These are phyloP conservation scores for Fagopyrum tataricum DNA, from an alignment of 148 eudicot species.

Conservation along the genomic window DNA sequence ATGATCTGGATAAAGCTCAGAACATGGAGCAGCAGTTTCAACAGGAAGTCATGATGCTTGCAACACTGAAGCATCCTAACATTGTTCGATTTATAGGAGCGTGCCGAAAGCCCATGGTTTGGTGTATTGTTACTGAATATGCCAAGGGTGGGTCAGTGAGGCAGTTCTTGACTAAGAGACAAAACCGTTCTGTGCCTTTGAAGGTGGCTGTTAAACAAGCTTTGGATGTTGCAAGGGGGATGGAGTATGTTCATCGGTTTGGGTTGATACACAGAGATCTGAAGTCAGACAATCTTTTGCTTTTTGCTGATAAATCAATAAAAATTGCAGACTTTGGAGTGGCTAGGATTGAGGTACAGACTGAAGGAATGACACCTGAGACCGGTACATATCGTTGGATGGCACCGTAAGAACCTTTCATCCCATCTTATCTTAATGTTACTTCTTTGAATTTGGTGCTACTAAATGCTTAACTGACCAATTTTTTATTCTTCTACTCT, in stretches of 20 bases:
- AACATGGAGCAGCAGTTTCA: constrained; percentile 98
- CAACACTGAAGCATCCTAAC: constrained; percentile 81
- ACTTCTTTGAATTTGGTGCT: background rate
- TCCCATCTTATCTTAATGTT: background rate
- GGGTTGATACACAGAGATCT: constrained; percentile 80
- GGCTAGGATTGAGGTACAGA: constrained; percentile 94
- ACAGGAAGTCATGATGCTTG: constrained; percentile 98
- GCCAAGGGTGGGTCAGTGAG: constrained; percentile 98
- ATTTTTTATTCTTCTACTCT: background rate
- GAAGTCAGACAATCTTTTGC: constrained; percentile 89
- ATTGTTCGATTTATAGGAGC: constrained; percentile 93
- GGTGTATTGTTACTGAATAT: constrained; percentile 98
- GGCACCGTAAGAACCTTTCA: constrained; percentile 77
- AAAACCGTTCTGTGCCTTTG: constrained; percentile 78
- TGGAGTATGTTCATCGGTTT: constrained; percentile 92
- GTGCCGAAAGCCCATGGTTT: constrained; percentile 94
- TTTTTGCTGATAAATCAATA: constrained; percentile 79
- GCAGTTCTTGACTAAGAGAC: constrained; percentile 75
- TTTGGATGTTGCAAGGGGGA: constrained; percentile 97
- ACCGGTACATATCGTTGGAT: constrained; percentile 99
- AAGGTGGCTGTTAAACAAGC: constrained; percentile 96
- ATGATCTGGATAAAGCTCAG: constrained; percentile 72
- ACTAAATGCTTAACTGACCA: background rate
- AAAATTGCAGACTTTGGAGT: constrained; percentile 99
- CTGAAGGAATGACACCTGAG: constrained; percentile 99